These are phyloP conservation scores for Colletotrichum navitas DNA, from an alignment of 2,329 filamentous ascomycete species.

Conservation along the genomic window DNA sequence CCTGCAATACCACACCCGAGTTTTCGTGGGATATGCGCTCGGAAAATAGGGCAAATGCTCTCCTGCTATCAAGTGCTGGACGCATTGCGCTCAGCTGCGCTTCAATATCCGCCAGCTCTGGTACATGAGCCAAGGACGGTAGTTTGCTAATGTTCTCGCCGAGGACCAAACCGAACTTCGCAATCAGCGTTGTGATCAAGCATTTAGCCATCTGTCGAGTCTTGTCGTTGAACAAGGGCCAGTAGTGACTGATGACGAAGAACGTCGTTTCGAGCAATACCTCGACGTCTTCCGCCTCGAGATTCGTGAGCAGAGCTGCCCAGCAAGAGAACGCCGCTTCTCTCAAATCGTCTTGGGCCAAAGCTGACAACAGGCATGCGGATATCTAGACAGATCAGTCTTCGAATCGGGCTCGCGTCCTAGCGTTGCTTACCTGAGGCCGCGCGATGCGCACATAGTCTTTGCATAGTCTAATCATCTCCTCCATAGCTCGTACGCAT, in stretches of 20 bases:
- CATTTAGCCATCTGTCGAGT: constrained; percentile 71
- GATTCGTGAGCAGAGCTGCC: constrained; percentile 79
- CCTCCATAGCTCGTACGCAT: constrained; percentile 85
- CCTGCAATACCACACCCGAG: constrained; percentile 84
- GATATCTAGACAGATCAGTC: constrained; percentile 72
- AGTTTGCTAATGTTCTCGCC: constrained; percentile 78
- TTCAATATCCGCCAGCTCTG: constrained; percentile 77
- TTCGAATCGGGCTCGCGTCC: constrained; percentile 44
- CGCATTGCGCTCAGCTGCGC: constrained; percentile 74
- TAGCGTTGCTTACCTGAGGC: constrained; percentile 75
- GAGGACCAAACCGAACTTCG: constrained; percentile 71
- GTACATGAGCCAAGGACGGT: constrained; percentile 81
- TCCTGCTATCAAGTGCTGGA: constrained; percentile 65
- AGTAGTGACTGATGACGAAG: constrained; percentile 86
- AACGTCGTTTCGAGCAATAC: constrained; percentile 89
- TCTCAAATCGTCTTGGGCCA: constrained; percentile 80
- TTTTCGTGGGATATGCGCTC: constrained; percentile 86
- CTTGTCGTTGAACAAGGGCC: constrained; percentile 73
- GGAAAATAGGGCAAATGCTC: constrained; percentile 70
- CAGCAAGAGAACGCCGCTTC: constrained; percentile 86
- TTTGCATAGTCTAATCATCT: constrained; percentile 85
- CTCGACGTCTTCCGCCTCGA: constrained; percentile 84
- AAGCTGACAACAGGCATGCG: constrained; percentile 89
- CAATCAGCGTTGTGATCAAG: constrained; percentile 75
- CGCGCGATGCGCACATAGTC: constrained; percentile 81